Base-by-base conservation (phyloP, 1,284 basidiomycete genomes). In the Cutaneotrichosporon cavernicola region DNA sequence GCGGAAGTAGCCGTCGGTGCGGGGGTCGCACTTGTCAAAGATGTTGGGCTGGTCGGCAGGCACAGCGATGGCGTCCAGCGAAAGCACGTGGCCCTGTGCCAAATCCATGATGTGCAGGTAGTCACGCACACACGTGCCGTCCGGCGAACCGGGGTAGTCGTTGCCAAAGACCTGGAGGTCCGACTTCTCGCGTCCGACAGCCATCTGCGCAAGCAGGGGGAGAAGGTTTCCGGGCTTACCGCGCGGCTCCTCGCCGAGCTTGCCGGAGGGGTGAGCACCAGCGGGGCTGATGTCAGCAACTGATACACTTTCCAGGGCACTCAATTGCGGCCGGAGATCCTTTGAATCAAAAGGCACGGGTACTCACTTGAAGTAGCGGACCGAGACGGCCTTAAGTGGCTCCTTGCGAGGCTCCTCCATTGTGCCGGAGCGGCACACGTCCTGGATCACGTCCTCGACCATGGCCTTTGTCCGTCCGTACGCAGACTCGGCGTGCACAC, bases 51-150 rank as follows among this genome's bases (percentile, higher is more conserved):
- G 50, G 32, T 60, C 56, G n/a, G 67, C 53, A 10, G 72, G 72
- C 18, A 69, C 68, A 50, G 76, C 76, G 64, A 85, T 82, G 21
- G 92, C 93, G 63, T 96, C 90, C 51, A 99, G 85, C 0, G 97
- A 92, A 65, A 95, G 87, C 63, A 97, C 84, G 81, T 99, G 97
- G 10, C 97, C 97, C 30, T 87, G 85, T 21, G 97, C 93, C 43
- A 99, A 87, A 79, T 99, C 97, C 79, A 98, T 88, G 66, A 99
- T 88, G 81, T 99, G 97, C 34, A 99, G 86, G 83, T 99, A 99
- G 83, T 99, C 97, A 62, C 97, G 90, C 34, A 97, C 91, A 74
- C 94, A 97, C 6, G 94, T 98, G 18, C 96, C 96, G 78, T 99
- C 96, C 46, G 90, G 66, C 30, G 56, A 46, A 61, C 66, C 99